These are phyloP conservation scores for Madurella mycetomatis DNA, from an alignment of 2,329 filamentous ascomycete species.

Conservation along the genomic window DNA sequence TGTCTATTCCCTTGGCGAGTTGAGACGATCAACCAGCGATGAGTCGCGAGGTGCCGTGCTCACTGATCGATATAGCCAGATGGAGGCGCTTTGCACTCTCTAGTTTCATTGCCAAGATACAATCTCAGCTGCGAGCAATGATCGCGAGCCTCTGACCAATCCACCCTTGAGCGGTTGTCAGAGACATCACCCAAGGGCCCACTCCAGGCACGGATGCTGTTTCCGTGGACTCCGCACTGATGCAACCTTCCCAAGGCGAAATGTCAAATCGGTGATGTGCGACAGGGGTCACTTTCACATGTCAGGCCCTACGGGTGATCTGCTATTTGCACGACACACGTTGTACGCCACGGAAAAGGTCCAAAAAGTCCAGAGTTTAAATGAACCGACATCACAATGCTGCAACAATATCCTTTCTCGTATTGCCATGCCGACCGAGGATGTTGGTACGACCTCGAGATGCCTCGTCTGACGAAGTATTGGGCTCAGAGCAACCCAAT, in stretches of 20 bases:
- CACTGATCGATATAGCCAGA: too few species aligned
- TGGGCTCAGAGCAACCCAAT: too few species aligned
- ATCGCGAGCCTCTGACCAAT: background rate
- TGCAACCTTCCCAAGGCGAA: background rate
- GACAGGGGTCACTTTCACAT: background rate
- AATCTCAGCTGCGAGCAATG: too few species aligned
- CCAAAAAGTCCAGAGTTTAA: too few species aligned
- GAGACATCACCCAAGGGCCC: background rate
- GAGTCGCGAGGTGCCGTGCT: too few species aligned
- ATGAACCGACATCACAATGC: too few species aligned
- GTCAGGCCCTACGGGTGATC: background rate
- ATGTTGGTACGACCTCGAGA: background rate
- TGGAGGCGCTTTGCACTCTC: too few species aligned
- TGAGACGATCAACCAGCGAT: too few species aligned
- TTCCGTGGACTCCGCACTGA: constrained; percentile 3
- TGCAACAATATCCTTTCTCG: too few species aligned
- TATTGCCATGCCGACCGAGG: background rate
- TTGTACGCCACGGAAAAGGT: too few species aligned
- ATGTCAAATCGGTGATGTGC: background rate
- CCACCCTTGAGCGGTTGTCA: background rate
- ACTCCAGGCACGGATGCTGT: constrained; percentile 6
- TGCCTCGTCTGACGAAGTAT: background rate
- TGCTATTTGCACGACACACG: background rate
- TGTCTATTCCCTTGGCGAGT: too few species aligned
- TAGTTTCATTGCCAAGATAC: too few species aligned